Evolutionary conservation across 371 early-diverging fungal species (phyloP).

Genomic region (Mortierella sp.): DNA sequence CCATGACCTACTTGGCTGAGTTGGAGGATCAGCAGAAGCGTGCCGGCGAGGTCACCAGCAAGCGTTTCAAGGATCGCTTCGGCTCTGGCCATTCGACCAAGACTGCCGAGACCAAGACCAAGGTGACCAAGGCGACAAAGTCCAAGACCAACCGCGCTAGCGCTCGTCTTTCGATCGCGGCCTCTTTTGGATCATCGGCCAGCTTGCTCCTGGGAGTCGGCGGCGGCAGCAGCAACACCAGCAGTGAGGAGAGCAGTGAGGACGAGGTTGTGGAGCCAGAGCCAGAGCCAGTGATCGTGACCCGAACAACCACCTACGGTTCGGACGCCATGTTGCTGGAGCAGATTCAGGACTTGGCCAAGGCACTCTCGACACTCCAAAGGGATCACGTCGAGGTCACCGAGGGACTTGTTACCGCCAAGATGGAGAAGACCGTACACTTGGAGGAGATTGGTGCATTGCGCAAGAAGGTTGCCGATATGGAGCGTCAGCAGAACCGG

Average conservation of each 20-base stretch:
- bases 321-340: slow-evolving; percentile 63
- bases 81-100: slow-evolving; percentile 37
- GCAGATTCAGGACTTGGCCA: slow-evolving; percentile 73
- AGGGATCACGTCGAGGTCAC: slow-evolving; percentile 71
- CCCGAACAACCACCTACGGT: slow-evolving; percentile 11
- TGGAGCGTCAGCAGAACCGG: slow-evolving; percentile 60
- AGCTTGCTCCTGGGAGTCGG: slow-evolving; percentile 19
- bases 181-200: slow-evolving; percentile 47
- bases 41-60: slow-evolving; percentile 69
- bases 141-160: slow-evolving; percentile 35
- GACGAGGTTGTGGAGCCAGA: slow-evolving; percentile 20
- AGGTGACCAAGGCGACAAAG: slow-evolving; percentile 25
- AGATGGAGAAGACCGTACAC: slow-evolving; percentile 70
- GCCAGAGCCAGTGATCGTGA: neutral
- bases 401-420: slow-evolving; percentile 66
- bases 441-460: slow-evolving; percentile 56
- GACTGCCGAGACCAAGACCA: slow-evolving; percentile 11
- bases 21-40: slow-evolving; percentile 75
- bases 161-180: slow-evolving; percentile 45
- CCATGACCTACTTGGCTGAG: slow-evolving; percentile 74
- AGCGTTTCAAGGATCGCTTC: slow-evolving; percentile 52
- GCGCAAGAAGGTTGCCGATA: slow-evolving; percentile 46
- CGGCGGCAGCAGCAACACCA: slow-evolving; percentile 12
- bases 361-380: slow-evolving; percentile 69
- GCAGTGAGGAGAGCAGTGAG: slow-evolving; percentile 10